Evolutionary conservation across 192 early-diverging fungal species (phyloP).

Genomic region (Physocladia obscura): DNA sequence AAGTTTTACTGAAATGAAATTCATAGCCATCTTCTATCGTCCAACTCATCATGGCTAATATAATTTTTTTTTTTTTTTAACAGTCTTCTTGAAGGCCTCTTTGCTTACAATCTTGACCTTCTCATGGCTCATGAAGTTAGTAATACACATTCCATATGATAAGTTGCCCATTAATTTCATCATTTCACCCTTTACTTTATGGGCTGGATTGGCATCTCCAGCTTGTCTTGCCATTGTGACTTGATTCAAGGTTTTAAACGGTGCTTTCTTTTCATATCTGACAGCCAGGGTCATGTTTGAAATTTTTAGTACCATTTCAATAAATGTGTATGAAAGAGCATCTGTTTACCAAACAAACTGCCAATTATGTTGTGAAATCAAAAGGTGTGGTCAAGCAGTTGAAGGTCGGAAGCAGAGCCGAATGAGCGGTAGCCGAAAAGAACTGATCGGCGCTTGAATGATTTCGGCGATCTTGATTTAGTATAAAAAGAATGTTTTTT

Average conservation of each 20-base stretch:
- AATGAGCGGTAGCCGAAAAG: too few species aligned
- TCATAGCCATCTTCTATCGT: neutral
- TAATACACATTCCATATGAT: conserved; percentile 5
- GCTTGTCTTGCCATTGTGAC: neutral
- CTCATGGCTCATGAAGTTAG: too few species aligned
- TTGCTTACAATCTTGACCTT: too few species aligned
- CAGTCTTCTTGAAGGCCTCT: too few species aligned
- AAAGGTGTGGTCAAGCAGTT: too few species aligned
- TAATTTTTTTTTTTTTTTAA: neutral
- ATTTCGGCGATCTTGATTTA: too few species aligned
- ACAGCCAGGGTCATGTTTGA: neutral
- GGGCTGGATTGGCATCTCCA: neutral
- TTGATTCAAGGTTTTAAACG: conserved; percentile 6
- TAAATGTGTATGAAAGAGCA: conserved; percentile 7
- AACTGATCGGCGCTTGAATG: too few species aligned
- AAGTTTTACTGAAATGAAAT: neutral
- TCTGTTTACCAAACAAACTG: conserved; percentile 6
- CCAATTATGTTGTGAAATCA: too few species aligned
- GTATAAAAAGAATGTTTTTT: too few species aligned
- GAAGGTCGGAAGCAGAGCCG: too few species aligned
- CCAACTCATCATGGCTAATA: neutral
- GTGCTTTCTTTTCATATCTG: neutral
- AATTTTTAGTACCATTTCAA: neutral
- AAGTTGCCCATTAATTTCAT: conserved; percentile 12
- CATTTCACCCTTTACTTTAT: conserved; percentile 7